phyloP scores from a whole-genome alignment of 176 grass and related monocot genomes.

The Oryza australiensis region DNA sequence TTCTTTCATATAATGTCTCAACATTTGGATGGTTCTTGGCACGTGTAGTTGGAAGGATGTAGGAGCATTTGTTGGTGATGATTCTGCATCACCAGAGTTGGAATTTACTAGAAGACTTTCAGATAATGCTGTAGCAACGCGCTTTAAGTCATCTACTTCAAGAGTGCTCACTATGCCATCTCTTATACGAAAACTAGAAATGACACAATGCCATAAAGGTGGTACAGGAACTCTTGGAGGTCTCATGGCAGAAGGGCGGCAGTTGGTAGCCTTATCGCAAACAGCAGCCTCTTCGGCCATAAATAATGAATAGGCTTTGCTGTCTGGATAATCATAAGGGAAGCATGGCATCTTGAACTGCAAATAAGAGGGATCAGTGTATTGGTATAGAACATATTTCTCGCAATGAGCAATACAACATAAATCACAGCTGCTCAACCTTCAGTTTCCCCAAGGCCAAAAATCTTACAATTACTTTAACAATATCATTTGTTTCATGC shows the following conservation, averaged over 20 bases:
- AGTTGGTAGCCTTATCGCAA: constrained; percentile 50
- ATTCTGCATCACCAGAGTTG: constrained; percentile 25
- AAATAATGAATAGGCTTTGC: constrained; percentile 58
- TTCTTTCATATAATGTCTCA: constrained; percentile 53
- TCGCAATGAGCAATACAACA: background rate
- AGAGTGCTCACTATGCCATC: constrained; percentile 27
- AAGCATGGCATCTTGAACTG: constrained; percentile 75
- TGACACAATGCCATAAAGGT: constrained; percentile 68
- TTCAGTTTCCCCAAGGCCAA: background rate
- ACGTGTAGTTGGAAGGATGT: constrained; percentile 44
- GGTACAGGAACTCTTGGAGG: constrained; percentile 51
- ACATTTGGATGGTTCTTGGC: constrained; percentile 51
- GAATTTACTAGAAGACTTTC: constrained; percentile 11
- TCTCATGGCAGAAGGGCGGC: constrained; percentile 57
- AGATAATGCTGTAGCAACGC: constrained; percentile 21
- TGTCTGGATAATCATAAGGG: constrained; percentile 93
- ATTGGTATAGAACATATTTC: constrained; percentile 29
- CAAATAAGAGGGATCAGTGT: constrained; percentile 4
- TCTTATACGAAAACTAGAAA: constrained; percentile 36
- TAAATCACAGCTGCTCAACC: background rate
- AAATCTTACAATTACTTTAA: constrained; percentile 1
- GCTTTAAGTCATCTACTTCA: constrained; percentile 20
- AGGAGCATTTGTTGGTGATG: constrained; percentile 15
- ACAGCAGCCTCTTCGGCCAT: constrained; percentile 51
- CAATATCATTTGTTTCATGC: background rate